Evolutionary conservation across 805 yeast species (phyloP).

Genomic region (Candida sonorensis): DNA sequence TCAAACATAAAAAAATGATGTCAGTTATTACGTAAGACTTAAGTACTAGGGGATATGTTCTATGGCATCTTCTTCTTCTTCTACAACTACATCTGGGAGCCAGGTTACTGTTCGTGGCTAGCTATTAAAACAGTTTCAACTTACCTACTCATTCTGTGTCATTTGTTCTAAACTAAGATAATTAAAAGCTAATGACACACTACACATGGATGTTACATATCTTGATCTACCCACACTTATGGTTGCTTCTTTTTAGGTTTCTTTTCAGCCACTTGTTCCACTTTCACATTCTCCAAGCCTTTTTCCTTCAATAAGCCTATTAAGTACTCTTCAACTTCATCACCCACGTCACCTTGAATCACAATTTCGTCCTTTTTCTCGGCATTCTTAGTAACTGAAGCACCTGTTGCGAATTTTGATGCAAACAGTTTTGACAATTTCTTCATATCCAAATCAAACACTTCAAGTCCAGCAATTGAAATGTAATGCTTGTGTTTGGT

Average conservation of each 20-base stretch:
- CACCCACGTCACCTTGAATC: constrained; percentile 93
- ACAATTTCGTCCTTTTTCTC: constrained; percentile 87
- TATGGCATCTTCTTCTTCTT: too few relatives aligned
- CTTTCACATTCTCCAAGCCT: constrained; percentile 77
- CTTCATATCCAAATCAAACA: constrained; percentile 82
- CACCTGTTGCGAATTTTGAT: constrained; percentile 92
- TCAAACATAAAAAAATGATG: too few relatives aligned
- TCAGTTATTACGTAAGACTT: too few relatives aligned
- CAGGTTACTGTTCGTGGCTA: too few relatives aligned
- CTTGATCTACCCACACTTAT: too few relatives aligned
- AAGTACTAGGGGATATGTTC: too few relatives aligned
- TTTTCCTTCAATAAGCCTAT: constrained; percentile 67
- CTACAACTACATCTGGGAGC: too few relatives aligned
- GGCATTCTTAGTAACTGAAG: constrained; percentile 80
- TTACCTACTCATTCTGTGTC: too few relatives aligned
- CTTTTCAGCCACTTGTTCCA: constrained; percentile 82
- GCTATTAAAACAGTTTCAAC: too few relatives aligned
- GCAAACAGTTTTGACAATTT: constrained; percentile 89
- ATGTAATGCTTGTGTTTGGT: constrained; percentile 84
- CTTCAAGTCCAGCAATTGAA: constrained; percentile 82
- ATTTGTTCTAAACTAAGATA: too few relatives aligned
- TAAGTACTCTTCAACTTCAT: constrained; percentile 77
- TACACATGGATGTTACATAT: too few relatives aligned
- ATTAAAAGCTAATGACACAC: too few relatives aligned
- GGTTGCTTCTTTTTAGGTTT: constrained; percentile 53